Base-by-base conservation (phyloP, 371 early-diverging fungal genomes). In the Batkoa obscura region DNA sequence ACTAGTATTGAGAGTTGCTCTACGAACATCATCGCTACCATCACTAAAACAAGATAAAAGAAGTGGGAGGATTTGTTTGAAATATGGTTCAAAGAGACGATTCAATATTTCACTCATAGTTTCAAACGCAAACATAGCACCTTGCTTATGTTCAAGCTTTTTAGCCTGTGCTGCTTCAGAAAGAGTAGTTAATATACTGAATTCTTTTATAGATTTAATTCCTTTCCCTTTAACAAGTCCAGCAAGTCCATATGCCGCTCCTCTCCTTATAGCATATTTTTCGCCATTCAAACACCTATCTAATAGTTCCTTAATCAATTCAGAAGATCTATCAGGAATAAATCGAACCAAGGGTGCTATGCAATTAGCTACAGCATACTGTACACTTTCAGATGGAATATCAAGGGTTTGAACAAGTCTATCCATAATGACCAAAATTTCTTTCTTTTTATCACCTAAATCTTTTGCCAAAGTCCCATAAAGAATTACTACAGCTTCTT, bases 241-340 rank as follows among this genome's bases (percentile, higher is more conserved):
- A n/a, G 96, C 93, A 47, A 96, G 66, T 58, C 96, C 98, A 64
- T 86, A 97, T 1, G 98, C 98, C 15, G 89, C 89, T 50, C 98
- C 98, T 42, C 94, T 84, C 15, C 95, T 82, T 50, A 79, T 75
- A 15, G 88, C 90, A 63, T 92, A 96, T 64, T 81, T 85, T 55
- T 73, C 76, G 17, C 79, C 75, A 45, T 77, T 72, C 66, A 82
- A 80, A 13, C 86, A 59, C 58, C 72, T 76, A 13, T 84, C 70
- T 60, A 88, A 66, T n/a, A 94, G 68, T 34, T 65, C 51, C 50
- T 79, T 70, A 48, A 88, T 65, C 41, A 89, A 68, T 2, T 62
- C 61, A 23, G 83, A 78, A 1, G 81, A 79, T 34, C 72, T 74
- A 2, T 73, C 72, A 58, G 73, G 73, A 54, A 80, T 70, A 56